phyloP scores from a whole-genome alignment of 2,329 filamentous ascomycete genomes.

The Calonectria ilicicola region DNA sequence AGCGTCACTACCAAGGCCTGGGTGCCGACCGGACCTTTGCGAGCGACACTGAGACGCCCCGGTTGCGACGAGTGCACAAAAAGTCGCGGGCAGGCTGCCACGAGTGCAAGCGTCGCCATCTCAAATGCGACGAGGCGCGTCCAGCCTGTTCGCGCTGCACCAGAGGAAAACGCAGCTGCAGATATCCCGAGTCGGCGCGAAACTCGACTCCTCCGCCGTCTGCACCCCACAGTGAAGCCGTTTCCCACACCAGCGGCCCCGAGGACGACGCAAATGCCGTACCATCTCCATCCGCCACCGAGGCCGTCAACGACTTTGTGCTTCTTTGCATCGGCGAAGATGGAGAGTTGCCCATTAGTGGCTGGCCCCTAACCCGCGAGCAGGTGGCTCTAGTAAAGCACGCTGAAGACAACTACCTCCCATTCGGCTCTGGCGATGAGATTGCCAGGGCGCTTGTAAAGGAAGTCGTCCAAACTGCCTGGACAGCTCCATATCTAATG shows the following conservation, averaged over 20 bases:
- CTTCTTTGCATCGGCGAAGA: not conserved
- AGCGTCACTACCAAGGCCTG: not conserved
- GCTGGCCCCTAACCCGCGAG: conserved; percentile 14
- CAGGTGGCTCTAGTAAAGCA: conserved; percentile 8
- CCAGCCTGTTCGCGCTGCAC: conserved; percentile 10
- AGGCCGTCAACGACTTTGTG: conserved; percentile 4
- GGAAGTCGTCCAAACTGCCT: not conserved
- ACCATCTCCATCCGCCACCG: not conserved
- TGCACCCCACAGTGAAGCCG: not conserved
- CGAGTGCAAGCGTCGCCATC: conserved; percentile 55
- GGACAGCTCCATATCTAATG: conserved; percentile 15
- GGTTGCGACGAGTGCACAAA: conserved; percentile 50
- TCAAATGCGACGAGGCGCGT: conserved; percentile 52
- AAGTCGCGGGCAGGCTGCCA: conserved; percentile 55
- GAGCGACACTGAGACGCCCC: not conserved
- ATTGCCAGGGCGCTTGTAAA: not conserved
- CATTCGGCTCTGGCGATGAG: not conserved
- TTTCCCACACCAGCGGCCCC: not conserved
- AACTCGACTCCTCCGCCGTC: not conserved
- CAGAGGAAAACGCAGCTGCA: not conserved
- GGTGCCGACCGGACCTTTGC: not conserved
- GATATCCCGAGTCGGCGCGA: not conserved
- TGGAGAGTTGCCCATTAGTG: not conserved
- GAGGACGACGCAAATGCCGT: not conserved
- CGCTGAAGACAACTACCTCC: not conserved